Conservation (phyloP, 2,329 filamentous ascomycete genomes). For the Fusarium sacchari region DNA sequence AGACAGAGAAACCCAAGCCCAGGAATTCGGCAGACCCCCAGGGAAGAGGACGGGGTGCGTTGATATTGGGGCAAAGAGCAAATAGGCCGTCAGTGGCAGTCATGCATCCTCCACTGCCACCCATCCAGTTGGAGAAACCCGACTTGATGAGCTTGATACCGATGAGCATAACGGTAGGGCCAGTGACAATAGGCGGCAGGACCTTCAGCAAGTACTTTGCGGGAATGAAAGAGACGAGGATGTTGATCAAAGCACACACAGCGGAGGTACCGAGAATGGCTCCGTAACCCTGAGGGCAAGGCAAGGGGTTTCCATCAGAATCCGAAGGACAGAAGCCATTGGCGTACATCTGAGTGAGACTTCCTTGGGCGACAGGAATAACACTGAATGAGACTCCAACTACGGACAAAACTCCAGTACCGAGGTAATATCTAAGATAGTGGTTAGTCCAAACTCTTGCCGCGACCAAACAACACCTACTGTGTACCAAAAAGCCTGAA, state of each 20-base stretch:
- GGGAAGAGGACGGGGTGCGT: slow-evolving; percentile 75
- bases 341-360: slow-evolving; percentile 79
- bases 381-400: slow-evolving; percentile 65
- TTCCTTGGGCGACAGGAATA: slow-evolving; percentile 65
- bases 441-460: not conserved
- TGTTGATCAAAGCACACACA: slow-evolving; percentile 74
- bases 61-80: slow-evolving; percentile 71
- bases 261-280: slow-evolving; percentile 75
- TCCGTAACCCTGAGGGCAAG: slow-evolving; percentile 81
- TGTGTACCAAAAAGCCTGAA: slow-evolving; percentile 76
- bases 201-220: slow-evolving; percentile 74
- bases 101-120: slow-evolving; percentile 72
- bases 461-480: slow-evolving; percentile 45
- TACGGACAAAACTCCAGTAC: slow-evolving; percentile 82
- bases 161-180: slow-evolving; percentile 76
- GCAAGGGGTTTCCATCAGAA: slow-evolving; percentile 71
- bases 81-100: slow-evolving; percentile 64
- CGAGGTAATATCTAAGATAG: slow-evolving; percentile 72
- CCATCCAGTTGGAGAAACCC: slow-evolving; percentile 82
- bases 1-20: slow-evolving; percentile 82
- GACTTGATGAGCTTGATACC: slow-evolving; percentile 77
- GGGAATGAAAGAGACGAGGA: slow-evolving; percentile 79
- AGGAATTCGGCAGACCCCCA: slow-evolving; percentile 86
- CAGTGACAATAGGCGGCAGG: slow-evolving; percentile 83
- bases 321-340: slow-evolving; percentile 73